Conservation (phyloP, 352 stramenopile species). For the Phytopythium litorale region DNA sequence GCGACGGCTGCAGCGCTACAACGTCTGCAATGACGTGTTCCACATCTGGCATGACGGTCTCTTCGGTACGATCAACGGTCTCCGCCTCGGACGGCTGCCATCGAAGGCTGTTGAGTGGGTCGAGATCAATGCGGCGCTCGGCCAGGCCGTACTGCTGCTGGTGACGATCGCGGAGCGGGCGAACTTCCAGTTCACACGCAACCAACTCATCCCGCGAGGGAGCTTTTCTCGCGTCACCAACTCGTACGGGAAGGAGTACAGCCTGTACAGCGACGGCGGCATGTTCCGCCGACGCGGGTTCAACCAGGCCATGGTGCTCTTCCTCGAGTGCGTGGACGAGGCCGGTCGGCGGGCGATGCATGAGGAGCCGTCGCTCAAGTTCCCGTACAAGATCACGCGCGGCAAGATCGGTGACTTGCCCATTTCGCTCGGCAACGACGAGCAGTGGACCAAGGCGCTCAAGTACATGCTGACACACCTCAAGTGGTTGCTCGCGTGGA, state of each 20-base stretch:
- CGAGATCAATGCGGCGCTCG: slow-evolving; percentile 88
- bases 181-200: slow-evolving; percentile 84
- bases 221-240: slow-evolving; percentile 86
- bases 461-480: slow-evolving; percentile 92
- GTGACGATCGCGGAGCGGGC: slow-evolving; percentile 77
- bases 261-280: slow-evolving; percentile 69
- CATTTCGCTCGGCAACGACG: slow-evolving; percentile 86
- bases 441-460: slow-evolving; percentile 90
- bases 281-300: slow-evolving; percentile 90
- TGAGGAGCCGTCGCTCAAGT: slow-evolving; percentile 85
- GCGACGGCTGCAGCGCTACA: slow-evolving; percentile 76
- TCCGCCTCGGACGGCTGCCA: slow-evolving; percentile 79
- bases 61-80: slow-evolving; percentile 88
- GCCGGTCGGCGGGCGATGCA: slow-evolving; percentile 81
- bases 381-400: slow-evolving; percentile 90
- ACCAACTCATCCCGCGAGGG: slow-evolving; percentile 75
- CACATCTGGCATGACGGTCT: slow-evolving; percentile 90
- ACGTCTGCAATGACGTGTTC: slow-evolving; percentile 90
- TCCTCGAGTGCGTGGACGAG: slow-evolving; percentile 89
- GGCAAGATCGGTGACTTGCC: slow-evolving; percentile 88
- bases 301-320: slow-evolving; percentile 89
- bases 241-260: slow-evolving; percentile 84
- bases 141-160: slow-evolving; percentile 80
- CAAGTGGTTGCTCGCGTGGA: slow-evolving; percentile 93
- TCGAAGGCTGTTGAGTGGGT: slow-evolving; percentile 85